phyloP scores from a whole-genome alignment of 495 filamentous ascomycete species.

The Aspergillus nidulans region DNA sequence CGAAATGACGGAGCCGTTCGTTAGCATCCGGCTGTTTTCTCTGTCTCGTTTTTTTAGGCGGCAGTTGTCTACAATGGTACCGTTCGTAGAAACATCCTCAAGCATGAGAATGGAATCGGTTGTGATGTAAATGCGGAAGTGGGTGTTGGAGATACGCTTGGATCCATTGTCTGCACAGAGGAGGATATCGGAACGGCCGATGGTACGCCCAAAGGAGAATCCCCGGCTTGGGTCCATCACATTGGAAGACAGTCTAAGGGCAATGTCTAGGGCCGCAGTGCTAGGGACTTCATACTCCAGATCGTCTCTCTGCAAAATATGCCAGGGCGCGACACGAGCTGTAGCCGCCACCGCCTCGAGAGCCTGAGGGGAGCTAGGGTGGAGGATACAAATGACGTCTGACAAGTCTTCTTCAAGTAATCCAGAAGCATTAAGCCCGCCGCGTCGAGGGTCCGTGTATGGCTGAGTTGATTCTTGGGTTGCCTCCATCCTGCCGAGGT shows the following conservation, averaged over 20 bases:
- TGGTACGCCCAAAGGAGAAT: constrained; percentile 82
- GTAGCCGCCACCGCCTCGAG: constrained; percentile 57
- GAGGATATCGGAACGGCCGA: constrained; percentile 65
- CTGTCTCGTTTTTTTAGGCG: constrained; percentile 51
- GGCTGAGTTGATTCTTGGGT: constrained; percentile 76
- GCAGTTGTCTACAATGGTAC: constrained; percentile 74
- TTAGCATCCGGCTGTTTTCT: constrained; percentile 58
- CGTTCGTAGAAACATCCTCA: constrained; percentile 87
- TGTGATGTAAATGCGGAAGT: constrained; percentile 89
- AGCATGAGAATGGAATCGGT: constrained; percentile 77
- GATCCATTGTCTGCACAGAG: constrained; percentile 51
- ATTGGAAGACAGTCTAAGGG: constrained; percentile 69
- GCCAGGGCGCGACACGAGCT: constrained; percentile 40
- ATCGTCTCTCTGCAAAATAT: constrained; percentile 52
- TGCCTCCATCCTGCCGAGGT: constrained; percentile 33
- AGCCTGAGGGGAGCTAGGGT: constrained; percentile 70
- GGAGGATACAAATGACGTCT: constrained; percentile 85
- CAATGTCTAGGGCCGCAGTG: constrained; percentile 59
- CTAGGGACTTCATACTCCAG: constrained; percentile 39
- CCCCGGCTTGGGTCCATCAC: constrained; percentile 61
- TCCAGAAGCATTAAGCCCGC: constrained; percentile 71
- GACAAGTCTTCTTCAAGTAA: constrained; percentile 74
- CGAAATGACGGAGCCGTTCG: constrained; percentile 66
- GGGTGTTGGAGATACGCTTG: constrained; percentile 73
- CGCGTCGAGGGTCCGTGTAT: constrained; percentile 70